A percentile compares a stretch with the other conserved stretches of the same genome.
Conservation (phyloP, 345 rosid genomes). For the Lepidium sativum region DNA sequence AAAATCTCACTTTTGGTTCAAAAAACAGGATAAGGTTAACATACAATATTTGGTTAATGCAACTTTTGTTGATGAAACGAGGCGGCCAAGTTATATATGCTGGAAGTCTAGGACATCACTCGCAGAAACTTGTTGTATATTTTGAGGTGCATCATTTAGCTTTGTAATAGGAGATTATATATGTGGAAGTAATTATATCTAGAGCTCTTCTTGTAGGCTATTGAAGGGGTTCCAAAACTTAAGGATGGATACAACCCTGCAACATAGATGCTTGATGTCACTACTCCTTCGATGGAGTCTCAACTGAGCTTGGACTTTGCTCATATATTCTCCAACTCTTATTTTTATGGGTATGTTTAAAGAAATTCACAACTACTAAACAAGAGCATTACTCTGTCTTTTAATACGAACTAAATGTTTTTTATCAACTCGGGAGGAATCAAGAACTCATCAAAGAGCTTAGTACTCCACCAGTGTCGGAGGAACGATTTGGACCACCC, state of each 20-base stretch:
- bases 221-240: slow-evolving; percentile 69
- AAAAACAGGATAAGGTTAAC: neutral
- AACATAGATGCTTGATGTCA: slow-evolving; percentile 89
- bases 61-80: slow-evolving; percentile 79
- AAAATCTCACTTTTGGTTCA: neutral
- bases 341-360: slow-evolving; percentile 47
- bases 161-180: neutral
- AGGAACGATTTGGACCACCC: too few species aligned
- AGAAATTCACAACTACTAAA: neutral
- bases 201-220: slow-evolving; percentile 33
- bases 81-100: slow-evolving; percentile 89
- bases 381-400: neutral
- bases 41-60: neutral
- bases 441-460: slow-evolving; percentile 52
- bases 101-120: slow-evolving; percentile 63
- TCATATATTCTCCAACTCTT: slow-evolving; percentile 49
- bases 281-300: slow-evolving; percentile 50
- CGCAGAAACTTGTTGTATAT: slow-evolving; percentile 68
- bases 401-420: neutral
- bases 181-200: neutral
- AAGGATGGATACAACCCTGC: slow-evolving; percentile 72
- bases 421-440: slow-evolving; percentile 40
- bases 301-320: slow-evolving; percentile 61
- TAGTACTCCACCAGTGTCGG: too few species aligned
- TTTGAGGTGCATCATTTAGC: slow-evolving; percentile 49